phyloP scores from a whole-genome alignment of 192 early-diverging fungal species.

The Ramicandelaber brevisporus region DNA sequence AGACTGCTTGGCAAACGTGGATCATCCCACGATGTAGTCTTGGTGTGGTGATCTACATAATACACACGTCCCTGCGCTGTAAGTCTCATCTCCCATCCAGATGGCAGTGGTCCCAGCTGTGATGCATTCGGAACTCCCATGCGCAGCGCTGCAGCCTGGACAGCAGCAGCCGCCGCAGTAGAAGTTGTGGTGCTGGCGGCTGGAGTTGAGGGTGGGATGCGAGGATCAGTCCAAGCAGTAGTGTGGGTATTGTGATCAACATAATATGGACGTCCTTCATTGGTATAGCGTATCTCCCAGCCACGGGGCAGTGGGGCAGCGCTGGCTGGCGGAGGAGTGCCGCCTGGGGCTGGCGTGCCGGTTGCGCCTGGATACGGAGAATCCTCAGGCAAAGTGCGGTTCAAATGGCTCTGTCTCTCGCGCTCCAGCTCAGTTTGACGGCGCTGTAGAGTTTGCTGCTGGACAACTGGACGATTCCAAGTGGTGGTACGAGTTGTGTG shows the following conservation, averaged over 20 bases:
- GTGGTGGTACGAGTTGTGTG: constrained; percentile 92
- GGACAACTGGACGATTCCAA: constrained; percentile 34
- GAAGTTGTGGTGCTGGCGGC: constrained; percentile 10
- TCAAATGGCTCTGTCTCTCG: constrained; percentile 57
- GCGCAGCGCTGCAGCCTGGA: constrained; percentile 14
- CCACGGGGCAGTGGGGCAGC: constrained; percentile 45
- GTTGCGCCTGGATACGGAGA: not conserved
- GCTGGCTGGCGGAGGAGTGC: constrained; percentile 4
- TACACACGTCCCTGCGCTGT: constrained; percentile 85
- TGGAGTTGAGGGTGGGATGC: constrained; percentile 15
- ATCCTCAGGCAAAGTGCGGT: constrained; percentile 55
- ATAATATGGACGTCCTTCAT: constrained; percentile 67
- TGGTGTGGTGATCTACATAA: constrained; percentile 96
- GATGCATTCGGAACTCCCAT: constrained; percentile 6
- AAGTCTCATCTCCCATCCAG: constrained; percentile 96
- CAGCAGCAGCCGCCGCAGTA: constrained; percentile 12
- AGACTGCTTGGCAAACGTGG: constrained; percentile 60
- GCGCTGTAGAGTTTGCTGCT: constrained; percentile 25
- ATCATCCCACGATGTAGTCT: constrained; percentile 97
- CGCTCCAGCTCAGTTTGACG: no score
- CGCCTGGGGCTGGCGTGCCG: constrained; percentile 1
- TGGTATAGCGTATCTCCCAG: constrained; percentile 54
- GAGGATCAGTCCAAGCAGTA: constrained; percentile 80
- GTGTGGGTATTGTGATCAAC: constrained; percentile 77
- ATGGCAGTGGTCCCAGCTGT: constrained; percentile 67